Evolutionary conservation across 768 basidiomycete genomes (phyloP), one percentile per base, ranked within the genome.

Genomic region (Auricularia cornea): DNA sequence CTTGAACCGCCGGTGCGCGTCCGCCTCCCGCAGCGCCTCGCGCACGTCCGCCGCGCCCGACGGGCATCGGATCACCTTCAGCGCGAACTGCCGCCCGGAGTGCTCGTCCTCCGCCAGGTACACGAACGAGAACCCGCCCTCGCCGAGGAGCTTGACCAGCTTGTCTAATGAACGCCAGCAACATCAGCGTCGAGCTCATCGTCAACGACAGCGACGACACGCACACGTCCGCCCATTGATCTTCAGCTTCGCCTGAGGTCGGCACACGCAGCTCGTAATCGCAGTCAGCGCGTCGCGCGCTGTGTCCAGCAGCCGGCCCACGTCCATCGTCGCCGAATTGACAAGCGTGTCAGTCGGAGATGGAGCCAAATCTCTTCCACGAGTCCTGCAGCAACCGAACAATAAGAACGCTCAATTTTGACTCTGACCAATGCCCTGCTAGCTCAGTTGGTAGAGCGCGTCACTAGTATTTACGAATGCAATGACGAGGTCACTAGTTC

Each of bases 61-160:
- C 1, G 92, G 93, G 79, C 94, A 95, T 52, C 94, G 83, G 71
- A 97, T 95, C 77, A 97, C 98, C 80, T 99, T 99, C 66, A 99
- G 79, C 0, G 97, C 97, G 69, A 96, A 98, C 79, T 92, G 85
- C 66, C 94, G 83, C 84, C 90, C 90, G 69, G 90, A 92, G 64
- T 83, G 80, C 69, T 92, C 90, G 73, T 94, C 92, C 72, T 92
- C 90, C 3, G 88, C 91, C 33, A 91, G 80, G 73, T 94, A 92
- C 8, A 94, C 92, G 69, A 93, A 95, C 32, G 90, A 92, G 79
- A 94, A 95, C 6, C 92, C 96, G 16, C 97, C 96, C 76, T 98
- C 97, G 31, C 97, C 97, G 10, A 99, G 84, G 12, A 98, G 87
- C 65, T 90, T 92, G 59, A 95, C 77, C 60, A 99, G 91, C 71